Conservation (phyloP, 495 filamentous ascomycete species). For the Lepraria neglecta region DNA sequence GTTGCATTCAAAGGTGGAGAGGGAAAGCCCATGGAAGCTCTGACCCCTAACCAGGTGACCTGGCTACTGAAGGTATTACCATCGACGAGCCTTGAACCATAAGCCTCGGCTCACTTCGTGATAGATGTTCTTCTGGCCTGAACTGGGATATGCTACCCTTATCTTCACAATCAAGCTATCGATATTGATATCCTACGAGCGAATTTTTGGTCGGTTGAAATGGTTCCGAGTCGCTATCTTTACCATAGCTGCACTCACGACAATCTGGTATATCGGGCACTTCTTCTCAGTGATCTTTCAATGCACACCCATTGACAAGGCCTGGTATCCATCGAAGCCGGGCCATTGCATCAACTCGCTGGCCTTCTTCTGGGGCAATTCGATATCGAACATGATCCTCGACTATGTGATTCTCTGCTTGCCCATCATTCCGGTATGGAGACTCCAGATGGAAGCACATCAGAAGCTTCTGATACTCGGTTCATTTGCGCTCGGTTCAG, state of each 20-base stretch:
- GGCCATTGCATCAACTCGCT: constrained; percentile 21
- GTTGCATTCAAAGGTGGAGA: not conserved
- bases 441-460: not conserved
- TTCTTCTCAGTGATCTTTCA: constrained; percentile 24
- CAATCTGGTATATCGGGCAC: constrained; percentile 15
- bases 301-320: constrained; percentile 25
- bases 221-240: constrained; percentile 18
- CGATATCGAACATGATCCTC: not conserved
- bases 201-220: not conserved
- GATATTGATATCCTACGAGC: not conserved
- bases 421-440: constrained; percentile 2
- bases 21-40: not conserved
- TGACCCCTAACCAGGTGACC: not conserved
- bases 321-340: constrained; percentile 20
- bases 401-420: not conserved
- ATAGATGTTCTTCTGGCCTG: not conserved
- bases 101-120: no score
- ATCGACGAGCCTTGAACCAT: not conserved
- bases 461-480: not conserved
- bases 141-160: not conserved
- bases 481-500: not conserved
- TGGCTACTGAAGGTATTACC: not conserved
- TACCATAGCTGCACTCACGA: constrained; percentile 17
- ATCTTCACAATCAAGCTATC: not conserved
- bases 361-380: constrained; percentile 1